Evolutionary conservation across 495 filamentous ascomycete genomes (phyloP), one percentile per base, ranked within the genome.

Genomic region (Corynascus novoguineensis): DNA sequence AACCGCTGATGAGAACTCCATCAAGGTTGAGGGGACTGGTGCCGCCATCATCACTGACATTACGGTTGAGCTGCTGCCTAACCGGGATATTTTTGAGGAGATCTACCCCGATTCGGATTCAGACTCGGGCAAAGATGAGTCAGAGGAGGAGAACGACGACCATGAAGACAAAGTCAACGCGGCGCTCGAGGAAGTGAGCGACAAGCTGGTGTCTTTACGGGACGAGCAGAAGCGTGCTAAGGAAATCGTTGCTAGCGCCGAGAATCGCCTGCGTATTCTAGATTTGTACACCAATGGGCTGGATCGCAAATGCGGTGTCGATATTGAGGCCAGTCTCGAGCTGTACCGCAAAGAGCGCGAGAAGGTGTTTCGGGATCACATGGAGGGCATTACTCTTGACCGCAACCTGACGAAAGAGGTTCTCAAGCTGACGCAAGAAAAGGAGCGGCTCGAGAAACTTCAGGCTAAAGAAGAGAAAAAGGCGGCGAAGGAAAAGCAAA

Each of bases 1-100:
- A 3, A 81, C 78, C 12, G 74, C 80, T 37, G 84, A 88, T 56
- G 74, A 83, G 60, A 75, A 84, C 64, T 87, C 83, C 29, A 82
- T 89, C 71, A 86, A 86, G 60, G 82, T 90, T 54, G 83, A 86
- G 61, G 85, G 84, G 50, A 82, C 76, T 48, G 83, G 83, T 28
- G 71, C 74, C 0, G 81, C 79, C 27, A 81, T 78, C 50, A 86
- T 89, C 62, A 84, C 81, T 4, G 84, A 88, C 61, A 81, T 87
- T 64, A 77, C 78, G 15, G 79, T 87, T 38, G 80, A 86, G 55
- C 68, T 82, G 10, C 69, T 88, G 24, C 76, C 83, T 1, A 85
- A 87, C 59, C 71, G 72, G 4, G 79, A 83, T 14, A 73, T 76
- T 38, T 84, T 78, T 55, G 64, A 82, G 44, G 81, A 86, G 44